Percentiles rank a stretch among this genome's conserved stretches.
Evolutionary conservation across 2,329 filamentous ascomycete genomes (phyloP).

Genomic region (Xylariales sp.): DNA sequence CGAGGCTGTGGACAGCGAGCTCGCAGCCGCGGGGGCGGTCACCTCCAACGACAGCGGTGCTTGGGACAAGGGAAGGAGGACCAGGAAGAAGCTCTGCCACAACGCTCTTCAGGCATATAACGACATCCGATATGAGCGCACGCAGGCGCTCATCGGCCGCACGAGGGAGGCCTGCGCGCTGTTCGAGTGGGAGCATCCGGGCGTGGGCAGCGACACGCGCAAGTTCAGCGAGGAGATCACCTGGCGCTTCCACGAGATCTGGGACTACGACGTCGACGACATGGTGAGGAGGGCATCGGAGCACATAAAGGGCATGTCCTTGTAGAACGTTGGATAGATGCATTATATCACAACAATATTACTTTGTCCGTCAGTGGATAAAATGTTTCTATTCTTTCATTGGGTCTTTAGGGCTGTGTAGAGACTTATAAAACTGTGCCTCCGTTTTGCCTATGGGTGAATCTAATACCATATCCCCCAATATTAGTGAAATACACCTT

Average conservation of each 20-base stretch:
- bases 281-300: slow-evolving; percentile 16
- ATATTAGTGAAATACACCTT: no score
- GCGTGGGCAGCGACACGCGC: slow-evolving; percentile 14
- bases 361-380: no score
- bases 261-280: slow-evolving; percentile 22
- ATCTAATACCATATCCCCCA: background rate
- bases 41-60: slow-evolving; percentile 7
- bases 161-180: slow-evolving; percentile 23
- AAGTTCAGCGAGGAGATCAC: slow-evolving; percentile 16
- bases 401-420: no score
- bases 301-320: slow-evolving; percentile 10
- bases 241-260: slow-evolving; percentile 20
- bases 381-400: no score
- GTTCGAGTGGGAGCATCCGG: slow-evolving; percentile 22
- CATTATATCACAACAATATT: no score
- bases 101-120: slow-evolving; percentile 22
- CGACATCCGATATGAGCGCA: slow-evolving; percentile 20
- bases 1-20: slow-evolving; percentile 1
- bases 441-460: no score
- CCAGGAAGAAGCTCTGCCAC: slow-evolving; percentile 17
- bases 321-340: no score
- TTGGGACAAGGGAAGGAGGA: no score
- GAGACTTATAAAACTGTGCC: no score
- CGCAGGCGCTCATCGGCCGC: slow-evolving; percentile 23
- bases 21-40: slow-evolving; percentile 3